A percentile compares a stretch with the other conserved stretches of the same genome.
Evolutionary conservation across 352 stramenopile species (phyloP).

Genomic region (Globisporangium nagaii): DNA sequence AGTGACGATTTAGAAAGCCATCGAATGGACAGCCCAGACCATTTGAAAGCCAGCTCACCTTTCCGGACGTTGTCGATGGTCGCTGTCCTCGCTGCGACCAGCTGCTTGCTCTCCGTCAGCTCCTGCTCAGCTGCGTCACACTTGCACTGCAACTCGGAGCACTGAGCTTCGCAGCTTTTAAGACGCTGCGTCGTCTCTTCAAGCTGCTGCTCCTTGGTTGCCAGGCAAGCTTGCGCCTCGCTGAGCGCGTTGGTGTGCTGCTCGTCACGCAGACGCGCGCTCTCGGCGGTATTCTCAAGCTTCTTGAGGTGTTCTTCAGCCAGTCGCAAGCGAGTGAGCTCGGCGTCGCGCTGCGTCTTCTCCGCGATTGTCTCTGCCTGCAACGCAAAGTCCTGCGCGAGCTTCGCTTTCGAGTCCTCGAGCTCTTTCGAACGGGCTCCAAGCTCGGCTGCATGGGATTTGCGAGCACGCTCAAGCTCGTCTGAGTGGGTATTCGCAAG

Average conservation of each 20-base stretch:
- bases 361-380: background rate
- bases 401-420: background rate
- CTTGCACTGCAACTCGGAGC: conserved; percentile 3
- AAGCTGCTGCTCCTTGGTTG: background rate
- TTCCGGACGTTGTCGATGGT: conserved; percentile 56
- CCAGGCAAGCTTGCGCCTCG: background rate
- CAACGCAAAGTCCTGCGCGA: background rate
- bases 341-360: background rate
- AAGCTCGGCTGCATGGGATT: background rate
- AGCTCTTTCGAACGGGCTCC: background rate
- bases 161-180: background rate
- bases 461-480: background rate
- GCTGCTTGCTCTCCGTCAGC: conserved; percentile 24
- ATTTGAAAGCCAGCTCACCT: conserved; percentile 17
- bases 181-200: background rate
- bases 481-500: background rate
- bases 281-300: conserved; percentile 6
- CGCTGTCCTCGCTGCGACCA: conserved; percentile 26
- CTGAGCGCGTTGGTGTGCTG: conserved; percentile 1
- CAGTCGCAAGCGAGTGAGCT: background rate
- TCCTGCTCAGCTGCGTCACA: conserved; percentile 11
- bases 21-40: too few species aligned
- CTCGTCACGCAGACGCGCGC: background rate
- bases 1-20: too few species aligned
- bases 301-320: conserved; percentile 9